phyloP scores from a whole-genome alignment of 2,329 filamentous ascomycete species.

The Blastomyces emzantsi region DNA sequence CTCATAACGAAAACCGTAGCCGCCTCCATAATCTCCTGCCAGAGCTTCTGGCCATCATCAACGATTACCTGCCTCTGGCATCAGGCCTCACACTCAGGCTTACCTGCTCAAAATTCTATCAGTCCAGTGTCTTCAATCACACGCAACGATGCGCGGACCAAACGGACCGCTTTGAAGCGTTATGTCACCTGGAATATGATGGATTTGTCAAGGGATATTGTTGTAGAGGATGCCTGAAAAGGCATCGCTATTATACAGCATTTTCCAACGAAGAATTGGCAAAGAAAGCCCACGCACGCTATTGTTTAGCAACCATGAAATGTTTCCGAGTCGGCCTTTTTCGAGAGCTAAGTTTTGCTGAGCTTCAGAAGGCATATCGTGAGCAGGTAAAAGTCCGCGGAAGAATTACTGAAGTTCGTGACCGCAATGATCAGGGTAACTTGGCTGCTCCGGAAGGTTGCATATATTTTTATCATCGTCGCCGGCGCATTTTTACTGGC shows the following conservation, averaged over 20 bases:
- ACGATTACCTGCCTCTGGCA: constrained; percentile 3
- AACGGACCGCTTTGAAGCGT: constrained; percentile 5
- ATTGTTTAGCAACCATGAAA: constrained; percentile 7
- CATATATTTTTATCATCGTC: neutral
- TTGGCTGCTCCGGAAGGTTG: neutral
- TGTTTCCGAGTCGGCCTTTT: constrained; percentile 3
- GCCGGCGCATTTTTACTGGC: neutral
- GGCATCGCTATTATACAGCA: constrained; percentile 4
- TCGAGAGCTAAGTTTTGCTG: constrained; percentile 7
- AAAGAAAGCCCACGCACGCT: constrained; percentile 1
- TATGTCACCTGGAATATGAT: constrained; percentile 3
- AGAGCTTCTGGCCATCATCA: constrained; percentile 6
- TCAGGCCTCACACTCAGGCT: constrained; percentile 4
- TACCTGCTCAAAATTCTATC: constrained; percentile 7
- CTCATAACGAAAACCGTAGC: neutral
- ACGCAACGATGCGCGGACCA: neutral
- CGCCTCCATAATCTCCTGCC: neutral
- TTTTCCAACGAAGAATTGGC: constrained; percentile 9
- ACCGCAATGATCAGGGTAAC: neutral
- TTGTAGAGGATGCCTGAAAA: constrained; percentile 8
- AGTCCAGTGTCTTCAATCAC: constrained; percentile 6
- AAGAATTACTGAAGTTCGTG: neutral
- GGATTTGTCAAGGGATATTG: constrained; percentile 3
- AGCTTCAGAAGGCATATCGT: constrained; percentile 2
- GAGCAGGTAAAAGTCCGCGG: neutral